Evolutionary conservation across 2,329 filamentous ascomycete species (phyloP).

Genomic region (Pestalotiopsis sp.): DNA sequence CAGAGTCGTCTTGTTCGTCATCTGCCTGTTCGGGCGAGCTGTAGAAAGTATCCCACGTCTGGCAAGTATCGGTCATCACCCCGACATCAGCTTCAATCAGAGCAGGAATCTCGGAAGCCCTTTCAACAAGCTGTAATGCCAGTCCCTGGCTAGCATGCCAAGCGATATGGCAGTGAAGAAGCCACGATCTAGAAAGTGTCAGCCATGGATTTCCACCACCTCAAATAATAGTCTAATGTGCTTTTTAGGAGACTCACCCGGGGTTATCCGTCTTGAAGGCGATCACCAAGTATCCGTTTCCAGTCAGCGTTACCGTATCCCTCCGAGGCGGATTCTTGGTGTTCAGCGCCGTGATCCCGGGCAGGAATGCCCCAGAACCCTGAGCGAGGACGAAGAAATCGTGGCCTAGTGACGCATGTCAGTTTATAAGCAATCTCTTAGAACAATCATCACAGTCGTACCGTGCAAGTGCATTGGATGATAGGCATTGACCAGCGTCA

Average conservation of each 20-base stretch:
- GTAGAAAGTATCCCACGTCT: slow-evolving; percentile 22
- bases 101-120: slow-evolving; percentile 27
- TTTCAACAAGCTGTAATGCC: slow-evolving; percentile 52
- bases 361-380: slow-evolving; percentile 29
- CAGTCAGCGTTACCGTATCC: neutral
- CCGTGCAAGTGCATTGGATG: slow-evolving; percentile 22
- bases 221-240: neutral
- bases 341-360: slow-evolving; percentile 30
- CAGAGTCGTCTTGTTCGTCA: slow-evolving; percentile 9
- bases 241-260: slow-evolving; percentile 19
- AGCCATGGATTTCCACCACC: neutral
- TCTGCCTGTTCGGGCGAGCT: neutral
- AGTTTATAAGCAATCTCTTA: neutral
- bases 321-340: slow-evolving; percentile 16
- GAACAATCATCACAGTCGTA: neutral
- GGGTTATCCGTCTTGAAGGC: slow-evolving; percentile 11
- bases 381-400: slow-evolving; percentile 42
- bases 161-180: slow-evolving; percentile 43
- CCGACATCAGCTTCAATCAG: slow-evolving; percentile 19
- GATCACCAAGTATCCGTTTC: slow-evolving; percentile 1
- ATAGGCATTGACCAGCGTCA: slow-evolving; percentile 12
- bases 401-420: slow-evolving; percentile 36
- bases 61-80: slow-evolving; percentile 27
- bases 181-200: slow-evolving; percentile 20
- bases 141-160: slow-evolving; percentile 53